Base-by-base conservation (phyloP, 2,329 filamentous ascomycete species). In the Aspergillus niger region DNA sequence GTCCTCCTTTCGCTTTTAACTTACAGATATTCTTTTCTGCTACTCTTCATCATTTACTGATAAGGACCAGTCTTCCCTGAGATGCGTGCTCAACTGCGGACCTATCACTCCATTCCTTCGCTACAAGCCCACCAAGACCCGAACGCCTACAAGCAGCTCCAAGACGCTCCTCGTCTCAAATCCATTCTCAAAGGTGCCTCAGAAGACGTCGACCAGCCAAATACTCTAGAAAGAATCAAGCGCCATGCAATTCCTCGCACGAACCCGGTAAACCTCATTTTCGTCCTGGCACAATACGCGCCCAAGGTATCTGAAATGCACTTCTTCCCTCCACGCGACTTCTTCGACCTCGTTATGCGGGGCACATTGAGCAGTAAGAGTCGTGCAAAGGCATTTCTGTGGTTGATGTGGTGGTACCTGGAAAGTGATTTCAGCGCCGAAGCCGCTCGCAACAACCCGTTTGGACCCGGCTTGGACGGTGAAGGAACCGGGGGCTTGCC, bases 401-500 rank as follows among this genome's bases (percentile, higher is more conserved):
- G 95, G 95, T 82, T 99, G 64, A 96, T 99, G 88, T 99, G 95
- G 95, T 97, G 95, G 82, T 98, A 99, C 72, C 84, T 99, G 17
- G 95, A 99, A 75, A 97, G 93, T 28, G 92, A 97, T 74, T 98
- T 97, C 68, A 91, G 91, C 0, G 87, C 90, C 68, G 91, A 97
- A 70, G 92, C 91, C 58, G 94, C 92, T 48, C 84, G 91, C 51
- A 89, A 91, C 68, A 99, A 99, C 70, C 95, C 95, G 0, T 99
- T 97, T 69, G 95, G 95, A 0, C 75, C 77, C 2, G 80, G 80
- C 13, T 63, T 77, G 39, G 76, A 78, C 51, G 78, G 76, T 28
- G 76, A 81, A 55, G 77, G 74, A 8, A 71, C 75, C 4, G 77
- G 73, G 10, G 78, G 76, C 5, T 65, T 81, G 48, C 80, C 80